Evolutionary conservation across 495 filamentous ascomycete species (phyloP).

Genomic region (Xylaria grammica): DNA sequence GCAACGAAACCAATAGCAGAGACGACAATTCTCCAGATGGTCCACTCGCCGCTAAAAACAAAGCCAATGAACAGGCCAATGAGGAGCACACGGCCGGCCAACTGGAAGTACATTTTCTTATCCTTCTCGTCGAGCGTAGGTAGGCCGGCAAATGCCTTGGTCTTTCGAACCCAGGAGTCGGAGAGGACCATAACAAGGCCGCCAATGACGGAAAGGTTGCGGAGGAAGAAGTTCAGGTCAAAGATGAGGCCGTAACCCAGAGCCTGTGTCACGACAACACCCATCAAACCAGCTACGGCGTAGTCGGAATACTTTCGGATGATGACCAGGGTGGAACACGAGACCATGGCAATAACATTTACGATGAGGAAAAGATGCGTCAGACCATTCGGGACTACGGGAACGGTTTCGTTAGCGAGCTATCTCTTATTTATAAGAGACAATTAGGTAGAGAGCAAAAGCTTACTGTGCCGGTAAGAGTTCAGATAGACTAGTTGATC

Average conservation of each 20-base stretch:
- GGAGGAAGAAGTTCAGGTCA: slow-evolving; percentile 99
- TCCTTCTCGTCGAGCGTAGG: slow-evolving; percentile 97
- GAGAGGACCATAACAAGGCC: slow-evolving; percentile 97
- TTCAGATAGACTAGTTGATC: slow-evolving; percentile 93
- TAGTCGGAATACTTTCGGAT: slow-evolving; percentile 88
- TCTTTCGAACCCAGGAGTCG: slow-evolving; percentile 97
- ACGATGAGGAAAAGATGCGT: slow-evolving; percentile 91
- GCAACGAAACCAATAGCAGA: slow-evolving; percentile 83
- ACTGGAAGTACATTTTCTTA: slow-evolving; percentile 99
- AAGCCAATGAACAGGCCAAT: slow-evolving; percentile 98
- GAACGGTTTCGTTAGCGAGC: slow-evolving; percentile 26
- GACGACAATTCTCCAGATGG: slow-evolving; percentile 80
- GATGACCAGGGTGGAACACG: slow-evolving; percentile 85
- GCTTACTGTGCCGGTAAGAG: slow-evolving; percentile 89
- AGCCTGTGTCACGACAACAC: slow-evolving; percentile 92
- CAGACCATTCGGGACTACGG: slow-evolving; percentile 80
- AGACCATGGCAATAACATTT: slow-evolving; percentile 88
- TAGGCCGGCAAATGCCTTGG: slow-evolving; percentile 92
- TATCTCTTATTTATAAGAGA: background rate
- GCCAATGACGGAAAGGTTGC: slow-evolving; percentile 95
- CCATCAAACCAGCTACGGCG: slow-evolving; percentile 87
- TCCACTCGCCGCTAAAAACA: slow-evolving; percentile 94
- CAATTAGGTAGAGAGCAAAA: slow-evolving; percentile 28
- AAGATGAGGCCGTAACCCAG: slow-evolving; percentile 98
- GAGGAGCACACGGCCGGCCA: slow-evolving; percentile 91